phyloP scores from a whole-genome alignment of 176 grass and related monocot genomes.

The Oryza meyeriana region DNA sequence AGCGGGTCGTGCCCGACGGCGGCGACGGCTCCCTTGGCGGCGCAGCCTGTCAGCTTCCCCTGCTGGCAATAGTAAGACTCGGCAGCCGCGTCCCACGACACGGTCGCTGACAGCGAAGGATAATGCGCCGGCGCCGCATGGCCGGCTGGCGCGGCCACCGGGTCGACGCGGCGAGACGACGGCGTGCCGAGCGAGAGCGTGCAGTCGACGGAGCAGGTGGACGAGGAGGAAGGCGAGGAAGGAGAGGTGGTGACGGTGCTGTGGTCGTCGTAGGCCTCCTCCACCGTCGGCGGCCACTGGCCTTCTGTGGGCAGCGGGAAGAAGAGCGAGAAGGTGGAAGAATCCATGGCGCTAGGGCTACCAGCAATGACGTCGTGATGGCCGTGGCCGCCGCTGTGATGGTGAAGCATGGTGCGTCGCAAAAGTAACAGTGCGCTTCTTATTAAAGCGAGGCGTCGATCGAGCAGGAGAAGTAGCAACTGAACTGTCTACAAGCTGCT shows the following conservation, averaged over 20 bases:
- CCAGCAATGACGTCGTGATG: not conserved
- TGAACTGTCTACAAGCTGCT: not conserved
- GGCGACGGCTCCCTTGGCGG: not conserved
- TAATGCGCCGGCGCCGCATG: not conserved
- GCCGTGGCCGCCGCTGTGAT: not conserved
- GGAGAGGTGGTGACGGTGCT: slow-evolving; percentile 35
- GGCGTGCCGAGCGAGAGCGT: slow-evolving; percentile 87
- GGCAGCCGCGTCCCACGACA: slow-evolving; percentile 22
- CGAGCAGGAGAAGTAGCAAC: not conserved
- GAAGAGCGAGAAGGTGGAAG: slow-evolving; percentile 42
- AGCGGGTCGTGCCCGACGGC: slow-evolving; percentile 8
- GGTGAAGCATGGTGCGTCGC: slow-evolving; percentile 14
- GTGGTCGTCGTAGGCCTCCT: slow-evolving; percentile 30
- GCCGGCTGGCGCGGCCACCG: not conserved
- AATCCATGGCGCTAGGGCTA: not conserved
- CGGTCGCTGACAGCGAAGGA: not conserved
- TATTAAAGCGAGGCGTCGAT: slow-evolving; percentile 7
- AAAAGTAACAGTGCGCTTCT: not conserved
- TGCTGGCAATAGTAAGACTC: slow-evolving; percentile 20
- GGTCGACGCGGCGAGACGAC: slow-evolving; percentile 43
- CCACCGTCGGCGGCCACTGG: not conserved
- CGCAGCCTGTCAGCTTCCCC: not conserved
- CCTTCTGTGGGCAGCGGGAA: slow-evolving; percentile 11
- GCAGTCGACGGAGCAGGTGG: slow-evolving; percentile 64
- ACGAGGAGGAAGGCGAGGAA: slow-evolving; percentile 32